Conservation (phyloP, 768 basidiomycete genomes). For the Piloderma croceum region DNA sequence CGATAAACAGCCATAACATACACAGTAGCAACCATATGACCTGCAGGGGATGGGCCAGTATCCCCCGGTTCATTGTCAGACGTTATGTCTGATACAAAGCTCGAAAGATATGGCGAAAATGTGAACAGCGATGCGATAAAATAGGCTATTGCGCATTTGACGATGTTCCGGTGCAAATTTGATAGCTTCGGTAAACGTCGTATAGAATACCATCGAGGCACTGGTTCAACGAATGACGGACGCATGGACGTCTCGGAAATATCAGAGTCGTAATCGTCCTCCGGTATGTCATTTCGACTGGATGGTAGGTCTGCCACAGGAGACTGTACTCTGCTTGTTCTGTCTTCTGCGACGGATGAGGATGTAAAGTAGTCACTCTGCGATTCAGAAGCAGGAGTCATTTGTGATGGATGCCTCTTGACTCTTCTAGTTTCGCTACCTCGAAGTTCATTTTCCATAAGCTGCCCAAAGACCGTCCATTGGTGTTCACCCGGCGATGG, state of each 20-base stretch:
- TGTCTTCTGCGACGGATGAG: background rate
- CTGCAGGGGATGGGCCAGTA: conserved; percentile 63
- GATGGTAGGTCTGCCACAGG: background rate
- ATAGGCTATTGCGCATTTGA: conserved; percentile 92
- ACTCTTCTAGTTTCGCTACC: conserved; percentile 12
- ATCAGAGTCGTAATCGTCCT: background rate
- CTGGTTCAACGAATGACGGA: background rate
- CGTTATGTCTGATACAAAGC: conserved; percentile 57
- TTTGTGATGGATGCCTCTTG: conserved; percentile 10
- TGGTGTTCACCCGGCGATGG: conserved; percentile 11
- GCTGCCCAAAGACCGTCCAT: conserved; percentile 67
- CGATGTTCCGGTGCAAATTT: conserved; percentile 58
- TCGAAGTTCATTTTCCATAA: conserved; percentile 59
- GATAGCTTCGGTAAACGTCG: conserved; percentile 36
- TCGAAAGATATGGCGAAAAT: conserved; percentile 71
- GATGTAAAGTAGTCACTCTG: background rate
- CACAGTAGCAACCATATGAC: conserved; percentile 93
- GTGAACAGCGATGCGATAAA: conserved; percentile 90
- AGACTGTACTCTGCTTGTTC: too few species aligned
- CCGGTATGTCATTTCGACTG: background rate
- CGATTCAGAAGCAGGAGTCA: conserved; percentile 5
- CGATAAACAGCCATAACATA: conserved; percentile 40
- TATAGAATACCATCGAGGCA: conserved; percentile 8
- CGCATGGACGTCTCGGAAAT: conserved; percentile 5
- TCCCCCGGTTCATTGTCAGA: conserved; percentile 43